A percentile compares a stretch with the other conserved stretches of the same genome.
Evolutionary conservation across 257 asterid genomes (phyloP).

Genomic region (Apocynum venetum): DNA sequence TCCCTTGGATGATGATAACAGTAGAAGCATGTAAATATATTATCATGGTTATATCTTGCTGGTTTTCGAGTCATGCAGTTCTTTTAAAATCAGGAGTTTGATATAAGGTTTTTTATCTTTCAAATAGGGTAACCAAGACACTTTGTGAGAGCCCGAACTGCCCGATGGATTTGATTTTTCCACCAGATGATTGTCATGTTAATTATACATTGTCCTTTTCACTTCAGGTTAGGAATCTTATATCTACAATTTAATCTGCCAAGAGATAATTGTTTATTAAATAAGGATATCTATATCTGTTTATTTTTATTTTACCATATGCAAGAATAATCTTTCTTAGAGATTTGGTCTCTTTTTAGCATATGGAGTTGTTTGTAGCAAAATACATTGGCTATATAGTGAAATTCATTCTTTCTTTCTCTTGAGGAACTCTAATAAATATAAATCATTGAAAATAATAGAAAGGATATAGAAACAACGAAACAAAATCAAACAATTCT

Average conservation of each 20-base stretch:
- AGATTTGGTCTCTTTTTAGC: background rate
- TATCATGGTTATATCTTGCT: slow-evolving; percentile 7
- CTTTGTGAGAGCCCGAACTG: slow-evolving; percentile 81
- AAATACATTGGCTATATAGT: background rate
- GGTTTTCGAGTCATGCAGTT: background rate
- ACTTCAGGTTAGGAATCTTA: slow-evolving; percentile 63
- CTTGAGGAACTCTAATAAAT: background rate
- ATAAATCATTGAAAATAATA: background rate
- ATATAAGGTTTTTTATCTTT: slow-evolving; percentile 20
- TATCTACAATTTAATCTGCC: background rate
- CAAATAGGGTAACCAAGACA: slow-evolving; percentile 70
- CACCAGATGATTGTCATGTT: slow-evolving; percentile 98
- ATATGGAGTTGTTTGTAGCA: background rate
- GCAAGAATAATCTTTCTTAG: background rate
- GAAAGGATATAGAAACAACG: background rate
- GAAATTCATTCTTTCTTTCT: background rate
- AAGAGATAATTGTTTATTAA: background rate
- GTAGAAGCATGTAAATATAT: slow-evolving; percentile 61
- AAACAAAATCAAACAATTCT: too few relatives aligned
- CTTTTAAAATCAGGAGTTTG: background rate
- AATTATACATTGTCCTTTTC: slow-evolving; percentile 88
- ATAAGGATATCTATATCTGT: background rate
- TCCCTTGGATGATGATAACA: slow-evolving; percentile 75
- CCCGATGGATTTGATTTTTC: slow-evolving; percentile 82
- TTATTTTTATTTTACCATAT: background rate